A percentile compares a stretch with the other conserved stretches of the same genome.
Evolutionary conservation across 2,329 filamentous ascomycete species (phyloP).

Genomic region (Cladosporium sp.): DNA sequence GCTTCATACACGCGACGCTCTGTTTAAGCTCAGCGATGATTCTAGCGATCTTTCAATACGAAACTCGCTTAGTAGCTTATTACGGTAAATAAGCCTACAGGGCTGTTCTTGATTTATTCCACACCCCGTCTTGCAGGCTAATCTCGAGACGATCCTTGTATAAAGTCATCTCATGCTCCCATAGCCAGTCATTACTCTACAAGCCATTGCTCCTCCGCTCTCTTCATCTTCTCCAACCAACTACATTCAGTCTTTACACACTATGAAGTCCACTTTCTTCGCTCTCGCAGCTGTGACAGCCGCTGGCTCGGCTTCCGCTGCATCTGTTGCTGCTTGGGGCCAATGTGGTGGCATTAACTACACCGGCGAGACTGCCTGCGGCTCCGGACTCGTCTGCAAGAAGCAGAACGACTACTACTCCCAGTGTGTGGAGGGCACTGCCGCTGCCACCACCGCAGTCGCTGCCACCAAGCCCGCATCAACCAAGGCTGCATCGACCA

Average conservation of each 20-base stretch:
- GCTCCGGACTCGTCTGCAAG: constrained; percentile 27
- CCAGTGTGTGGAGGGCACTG: constrained; percentile 24
- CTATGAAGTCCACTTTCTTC: constrained; percentile 12
- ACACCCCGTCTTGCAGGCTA: background rate
- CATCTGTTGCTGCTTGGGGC: constrained; percentile 16
- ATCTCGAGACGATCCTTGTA: background rate
- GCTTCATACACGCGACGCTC: no score
- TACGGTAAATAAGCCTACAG: constrained; percentile 3
- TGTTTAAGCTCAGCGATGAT: background rate
- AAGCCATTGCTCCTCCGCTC: background rate
- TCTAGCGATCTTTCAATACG: background rate
- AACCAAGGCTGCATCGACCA: constrained; percentile 19
- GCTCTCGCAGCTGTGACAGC: constrained; percentile 10
- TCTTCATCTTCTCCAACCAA: background rate
- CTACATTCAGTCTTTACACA: constrained; percentile 8
- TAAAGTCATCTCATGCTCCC: background rate
- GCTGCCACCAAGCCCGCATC: background rate
- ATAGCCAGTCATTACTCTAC: background rate
- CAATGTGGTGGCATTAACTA: constrained; percentile 28
- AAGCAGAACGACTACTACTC: constrained; percentile 28
- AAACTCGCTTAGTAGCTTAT: constrained; percentile 11
- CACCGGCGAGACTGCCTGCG: constrained; percentile 28
- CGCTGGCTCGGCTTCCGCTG: constrained; percentile 11
- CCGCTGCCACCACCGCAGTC: background rate
- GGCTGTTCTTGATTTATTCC: constrained; percentile 6